These are phyloP conservation scores for Pythium angustatum DNA, from an alignment of 352 stramenopile species.

Conservation along the genomic window DNA sequence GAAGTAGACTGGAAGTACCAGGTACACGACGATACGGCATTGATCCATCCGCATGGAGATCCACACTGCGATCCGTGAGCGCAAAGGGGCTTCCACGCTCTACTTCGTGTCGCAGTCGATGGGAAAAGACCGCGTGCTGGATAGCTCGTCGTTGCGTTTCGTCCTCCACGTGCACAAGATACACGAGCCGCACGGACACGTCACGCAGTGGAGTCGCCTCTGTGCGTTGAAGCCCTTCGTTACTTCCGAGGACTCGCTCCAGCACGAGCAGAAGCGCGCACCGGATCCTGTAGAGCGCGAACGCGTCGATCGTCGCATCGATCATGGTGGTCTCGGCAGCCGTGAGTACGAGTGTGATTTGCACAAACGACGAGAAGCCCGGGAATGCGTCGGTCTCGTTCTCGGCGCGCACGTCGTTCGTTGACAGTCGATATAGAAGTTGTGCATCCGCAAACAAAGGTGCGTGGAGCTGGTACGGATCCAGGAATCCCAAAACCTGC, in stretches of 20 bases:
- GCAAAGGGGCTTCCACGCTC: not conserved
- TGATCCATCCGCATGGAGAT: constrained; percentile 21
- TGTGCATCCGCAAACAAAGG: not conserved
- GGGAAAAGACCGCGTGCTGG: constrained; percentile 8
- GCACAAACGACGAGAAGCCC: constrained; percentile 14
- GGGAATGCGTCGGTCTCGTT: not conserved
- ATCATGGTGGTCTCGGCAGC: not conserved
- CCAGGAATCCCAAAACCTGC: constrained; percentile 13
- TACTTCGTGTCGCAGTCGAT: constrained; percentile 9
- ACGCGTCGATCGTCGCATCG: constrained; percentile 5
- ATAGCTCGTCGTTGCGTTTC: constrained; percentile 26
- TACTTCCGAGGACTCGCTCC: constrained; percentile 18
- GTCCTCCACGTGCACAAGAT: constrained; percentile 19
- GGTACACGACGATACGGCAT: too few species aligned
- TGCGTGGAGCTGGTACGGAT: not conserved
- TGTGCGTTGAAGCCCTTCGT: constrained; percentile 8
- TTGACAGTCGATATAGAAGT: not conserved
- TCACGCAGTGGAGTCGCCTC: not conserved
- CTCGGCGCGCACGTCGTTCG: not conserved
- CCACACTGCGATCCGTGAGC: constrained; percentile 1
- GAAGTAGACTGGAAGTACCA: too few species aligned
- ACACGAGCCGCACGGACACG: constrained; percentile 8
- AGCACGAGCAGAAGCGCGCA: constrained; percentile 28
- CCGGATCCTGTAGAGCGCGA: constrained; percentile 23
- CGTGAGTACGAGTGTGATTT: constrained; percentile 17